Evolutionary conservation across 139 green algal genomes (phyloP), one percentile per base, ranked within the genome.

Genomic region (Chlamydomonas applanata): DNA sequence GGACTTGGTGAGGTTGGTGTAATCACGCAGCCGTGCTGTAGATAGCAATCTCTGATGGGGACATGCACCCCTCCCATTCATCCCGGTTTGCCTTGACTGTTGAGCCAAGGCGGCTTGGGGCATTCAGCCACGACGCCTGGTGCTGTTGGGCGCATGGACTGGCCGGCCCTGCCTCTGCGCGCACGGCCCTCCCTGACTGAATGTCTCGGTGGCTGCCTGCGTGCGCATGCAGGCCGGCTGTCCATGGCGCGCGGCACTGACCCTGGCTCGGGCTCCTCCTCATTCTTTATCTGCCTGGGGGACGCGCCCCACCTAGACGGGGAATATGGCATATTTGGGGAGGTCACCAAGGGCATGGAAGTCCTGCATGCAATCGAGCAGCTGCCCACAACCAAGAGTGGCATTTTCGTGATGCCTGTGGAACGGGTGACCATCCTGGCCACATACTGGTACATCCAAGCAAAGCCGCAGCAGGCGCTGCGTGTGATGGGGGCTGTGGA

Each of bases 301-400:
- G n/a, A 84, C 19, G 90, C 93, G 0, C 90, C 92, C 0, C 91
- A 97, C 72, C 81, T 97, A 1, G 90, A 97, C 80, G 89, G 90
- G 81, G 49, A 94, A 63, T 85, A 84, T 45, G 69, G 34, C 25
- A 33, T 54, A 2, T 83, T 74, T 72, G 82, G 86, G 30, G 61
- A 88, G 68, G 82, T 96, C 20, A 93, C 84, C 4, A 5, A 74
- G 1, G 91, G 91, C 2, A 75, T 90, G 63, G 89, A 93, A 24
- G 79, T 82, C 17, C 79, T 96, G 45, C 61, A 78, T 16, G 83
- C 83, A 45, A 63, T 96, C 30, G 86, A 95, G 74, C 27, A 67
- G 7, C 60, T 93, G 53, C 75, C 86, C 3, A 95, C 89, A 2
- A 69, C 25, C 0, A 75, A 40, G 22, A 83, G 92, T 44, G 91